Evolutionary conservation across 2,329 filamentous ascomycete species (phyloP), one percentile per base, ranked within the genome.

Genomic region (Phialophora verrucosa): DNA sequence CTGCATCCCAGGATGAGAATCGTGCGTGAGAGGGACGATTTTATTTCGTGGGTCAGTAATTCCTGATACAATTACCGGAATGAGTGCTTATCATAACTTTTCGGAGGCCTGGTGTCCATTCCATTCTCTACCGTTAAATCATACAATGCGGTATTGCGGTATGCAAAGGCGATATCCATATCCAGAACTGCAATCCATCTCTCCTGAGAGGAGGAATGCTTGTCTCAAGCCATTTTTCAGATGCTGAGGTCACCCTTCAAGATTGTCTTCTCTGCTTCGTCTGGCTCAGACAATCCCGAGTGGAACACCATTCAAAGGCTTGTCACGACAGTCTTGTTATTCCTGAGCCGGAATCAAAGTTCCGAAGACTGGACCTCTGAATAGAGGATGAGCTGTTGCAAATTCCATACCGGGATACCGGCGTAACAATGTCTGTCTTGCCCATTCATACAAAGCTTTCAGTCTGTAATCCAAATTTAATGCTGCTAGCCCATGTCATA

Each of bases 401-500:
- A 44, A 17, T 7, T 44, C 38, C 38, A n/a, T 44, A 44, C 12
- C 38, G 38, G 14, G 7, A 44, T 1, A 44, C 23, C 20, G 49
- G 17, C 23, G 20, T 25, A 11, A 51, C 20, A 27, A 23, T 23
- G 27, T 17, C 14, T 12, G 49, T 29, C 49, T 17, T 25, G 20
- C n/a, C 35, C 32, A 57, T 10, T 10, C 55, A 44, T 47, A 47
- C 10, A 42, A 51, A 14, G 25, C 20, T 14, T 51, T 14, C 49
- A n/a, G 5, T 23, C 55, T 35, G 17, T 20, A 56, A 23, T 32
- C 29, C 53, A 12, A 35, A 6, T n/a, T n/a, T 20, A 56, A 56
- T 56, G n/a, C 31, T 32, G 29, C 53, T 7, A n/a, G 53, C 29
- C 27, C 53, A 35, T 55, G 25, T 32, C 29, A 35, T 55, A 29